A percentile compares a stretch with the other conserved stretches of the same genome.
These are phyloP conservation scores for Ustilago trichophora DNA, from an alignment of 1,284 basidiomycete genomes.

Conservation along the genomic window DNA sequence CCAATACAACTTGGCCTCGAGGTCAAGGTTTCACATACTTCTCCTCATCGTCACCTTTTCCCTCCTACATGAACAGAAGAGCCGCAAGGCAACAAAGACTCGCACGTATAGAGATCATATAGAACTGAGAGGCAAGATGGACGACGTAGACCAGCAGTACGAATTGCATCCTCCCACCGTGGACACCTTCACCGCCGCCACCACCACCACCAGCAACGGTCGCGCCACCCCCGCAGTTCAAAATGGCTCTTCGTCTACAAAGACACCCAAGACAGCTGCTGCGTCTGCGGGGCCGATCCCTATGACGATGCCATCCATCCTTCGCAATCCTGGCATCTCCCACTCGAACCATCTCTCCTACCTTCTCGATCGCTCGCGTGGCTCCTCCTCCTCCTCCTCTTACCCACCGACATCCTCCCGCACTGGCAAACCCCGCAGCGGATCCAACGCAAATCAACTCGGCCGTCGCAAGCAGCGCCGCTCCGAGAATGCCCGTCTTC, in stretches of 20 bases:
- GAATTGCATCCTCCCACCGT: slow-evolving; percentile 19
- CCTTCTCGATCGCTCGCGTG: slow-evolving; percentile 1
- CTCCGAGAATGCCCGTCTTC: slow-evolving; percentile 45
- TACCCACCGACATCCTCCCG: slow-evolving; percentile 9
- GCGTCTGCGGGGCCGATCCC: slow-evolving; percentile 20
- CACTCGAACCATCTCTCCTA: slow-evolving; percentile 15
- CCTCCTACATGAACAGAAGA: too few relatives aligned
- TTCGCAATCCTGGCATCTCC: slow-evolving; percentile 17
- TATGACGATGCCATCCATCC: slow-evolving; percentile 45
- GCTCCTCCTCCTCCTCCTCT: slow-evolving; percentile 13
- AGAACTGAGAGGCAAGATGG: slow-evolving; percentile 4
- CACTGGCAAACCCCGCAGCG: background rate
- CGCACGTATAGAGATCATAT: too few relatives aligned
- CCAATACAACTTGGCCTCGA: too few relatives aligned
- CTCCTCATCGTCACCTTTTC: background rate
- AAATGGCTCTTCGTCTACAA: too few relatives aligned
- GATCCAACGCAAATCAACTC: slow-evolving; percentile 1
- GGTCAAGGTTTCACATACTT: too few relatives aligned
- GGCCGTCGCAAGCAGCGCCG: slow-evolving; percentile 42
- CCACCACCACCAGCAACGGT: background rate
- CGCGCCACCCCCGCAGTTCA: too few relatives aligned
- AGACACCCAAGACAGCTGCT: background rate
- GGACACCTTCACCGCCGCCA: background rate
- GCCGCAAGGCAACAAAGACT: too few relatives aligned
- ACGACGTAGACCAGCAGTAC: slow-evolving; percentile 4